A percentile compares a stretch with the other conserved stretches of the same genome.
These are phyloP conservation scores for Tilletia setariae DNA, from an alignment of 1,284 basidiomycete species.

Conservation along the genomic window DNA sequence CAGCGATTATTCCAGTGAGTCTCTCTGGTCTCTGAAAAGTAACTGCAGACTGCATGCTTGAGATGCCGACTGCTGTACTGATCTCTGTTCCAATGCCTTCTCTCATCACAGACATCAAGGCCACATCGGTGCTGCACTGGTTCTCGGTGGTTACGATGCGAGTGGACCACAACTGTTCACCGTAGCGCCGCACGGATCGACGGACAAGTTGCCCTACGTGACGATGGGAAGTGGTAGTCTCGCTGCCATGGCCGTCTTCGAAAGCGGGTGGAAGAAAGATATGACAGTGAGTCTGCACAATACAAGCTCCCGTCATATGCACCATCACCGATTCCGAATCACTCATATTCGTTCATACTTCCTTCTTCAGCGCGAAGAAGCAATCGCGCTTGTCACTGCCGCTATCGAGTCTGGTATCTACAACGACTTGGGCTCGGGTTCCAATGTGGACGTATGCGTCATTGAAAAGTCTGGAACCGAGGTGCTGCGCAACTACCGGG, in stretches of 20 bases:
- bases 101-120: constrained; percentile 93
- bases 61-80: not conserved
- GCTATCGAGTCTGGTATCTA: constrained; percentile 96
- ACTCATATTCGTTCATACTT: constrained; percentile 7
- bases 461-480: constrained; percentile 60
- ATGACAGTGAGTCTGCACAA: constrained; percentile 63
- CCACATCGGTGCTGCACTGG: constrained; percentile 88
- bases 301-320: too few species aligned
- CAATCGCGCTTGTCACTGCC: constrained; percentile 75
- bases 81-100: too few species aligned
- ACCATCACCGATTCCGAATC: constrained; percentile 4
- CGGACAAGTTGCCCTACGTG: constrained; percentile 97
- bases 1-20: constrained; percentile 76
- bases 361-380: constrained; percentile 67
- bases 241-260: constrained; percentile 98
- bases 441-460: constrained; percentile 93
- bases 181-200: constrained; percentile 92
- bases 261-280: constrained; percentile 76
- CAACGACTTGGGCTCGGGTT: constrained; percentile 97
- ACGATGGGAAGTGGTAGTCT: constrained; percentile 96
- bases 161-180: constrained; percentile 95
- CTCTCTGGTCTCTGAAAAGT: not conserved
- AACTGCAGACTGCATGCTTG: constrained; percentile 1
- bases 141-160: constrained; percentile 90
- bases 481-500: constrained; percentile 49